Percentiles rank a stretch among this genome's conserved stretches.
Evolutionary conservation across 768 basidiomycete genomes (phyloP).

Genomic region (Phallus indusiatus): DNA sequence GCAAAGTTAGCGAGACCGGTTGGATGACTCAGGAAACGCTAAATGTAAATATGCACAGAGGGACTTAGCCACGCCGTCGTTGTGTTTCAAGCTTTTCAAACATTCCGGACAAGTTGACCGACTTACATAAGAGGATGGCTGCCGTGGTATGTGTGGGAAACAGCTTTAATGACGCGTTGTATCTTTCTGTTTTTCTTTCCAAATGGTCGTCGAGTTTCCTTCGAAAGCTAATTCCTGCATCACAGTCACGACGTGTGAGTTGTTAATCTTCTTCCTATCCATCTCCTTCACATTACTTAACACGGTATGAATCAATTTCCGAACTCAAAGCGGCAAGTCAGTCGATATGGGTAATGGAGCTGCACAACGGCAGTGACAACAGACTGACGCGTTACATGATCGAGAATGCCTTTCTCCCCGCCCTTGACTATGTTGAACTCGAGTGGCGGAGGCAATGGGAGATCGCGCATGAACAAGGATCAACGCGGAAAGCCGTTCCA

Average conservation of each 20-base stretch:
- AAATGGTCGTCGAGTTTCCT: neutral
- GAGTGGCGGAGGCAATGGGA: slow-evolving; percentile 10
- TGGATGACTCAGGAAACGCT: too few species aligned
- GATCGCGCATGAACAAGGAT: neutral
- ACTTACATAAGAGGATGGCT: too few species aligned
- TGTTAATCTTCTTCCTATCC: neutral
- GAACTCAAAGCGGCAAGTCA: neutral
- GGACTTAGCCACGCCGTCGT: too few species aligned
- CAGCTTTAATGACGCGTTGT: neutral
- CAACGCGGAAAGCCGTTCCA: slow-evolving; percentile 1
- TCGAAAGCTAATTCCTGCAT: neutral
- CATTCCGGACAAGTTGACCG: too few species aligned
- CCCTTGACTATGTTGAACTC: slow-evolving; percentile 13
- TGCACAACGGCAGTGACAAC: slow-evolving; percentile 14
- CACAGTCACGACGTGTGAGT: neutral
- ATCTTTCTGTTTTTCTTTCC: neutral
- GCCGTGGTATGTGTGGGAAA: too few species aligned
- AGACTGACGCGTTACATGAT: slow-evolving; percentile 9
- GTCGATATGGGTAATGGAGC: slow-evolving; percentile 11
- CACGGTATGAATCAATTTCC: neutral
- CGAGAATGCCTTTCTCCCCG: slow-evolving; percentile 9
- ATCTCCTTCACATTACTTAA: too few species aligned
- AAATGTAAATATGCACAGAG: too few species aligned
- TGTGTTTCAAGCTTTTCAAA: too few species aligned
- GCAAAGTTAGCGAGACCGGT: too few species aligned